Evolutionary conservation across 257 asterid genomes (phyloP), one percentile per base, ranked within the genome.

Genomic region (Plantago elongata): DNA sequence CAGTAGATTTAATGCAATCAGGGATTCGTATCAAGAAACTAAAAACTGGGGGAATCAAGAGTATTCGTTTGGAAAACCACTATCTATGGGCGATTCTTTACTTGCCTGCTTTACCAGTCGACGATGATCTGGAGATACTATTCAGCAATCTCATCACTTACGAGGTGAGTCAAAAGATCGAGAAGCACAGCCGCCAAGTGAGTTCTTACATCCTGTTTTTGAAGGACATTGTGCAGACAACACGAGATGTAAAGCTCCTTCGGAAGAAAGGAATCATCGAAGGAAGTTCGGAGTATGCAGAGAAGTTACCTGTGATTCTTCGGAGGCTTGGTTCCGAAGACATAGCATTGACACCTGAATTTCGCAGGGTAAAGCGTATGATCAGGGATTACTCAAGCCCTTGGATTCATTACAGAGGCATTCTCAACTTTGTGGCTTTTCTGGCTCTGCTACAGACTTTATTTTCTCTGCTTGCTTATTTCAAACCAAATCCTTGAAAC

Each of bases 201-300:
- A 10, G 64, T 8, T 66, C 64, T 9, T 66, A 66, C 54, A 44
- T 66, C 16, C 16, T 27, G 47, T 17, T 66, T 9, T 46, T 66
- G 70, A 66, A 49, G 1, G 64, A 46, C 4, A 14, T 66, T 43
- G 38, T 66, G 22, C 70, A 57, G 47, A 66, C 70, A 45, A 38
- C 70, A 27, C 42, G 8, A 30, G 70, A 66, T 4, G 42, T 58
- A 12, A 66, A 9, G n/a, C 13, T 66, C 9, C 48, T 66, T 0
- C 14, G 47, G 8, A 45, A 48, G n/a, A 16, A 16, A 15, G 57
- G 61, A 1, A 46, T 56, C 29, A 57, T 37, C 37, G 61, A 12
- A 57, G 18, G 61, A 57, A 13, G 22, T 57, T 0, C 6, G 9
- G 61, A 57, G 37, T 13, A 37, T 4, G 61, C 14, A 27, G 29